These are phyloP conservation scores for Thalassiosira hispida DNA, from an alignment of 352 stramenopile genomes.

Conservation along the genomic window DNA sequence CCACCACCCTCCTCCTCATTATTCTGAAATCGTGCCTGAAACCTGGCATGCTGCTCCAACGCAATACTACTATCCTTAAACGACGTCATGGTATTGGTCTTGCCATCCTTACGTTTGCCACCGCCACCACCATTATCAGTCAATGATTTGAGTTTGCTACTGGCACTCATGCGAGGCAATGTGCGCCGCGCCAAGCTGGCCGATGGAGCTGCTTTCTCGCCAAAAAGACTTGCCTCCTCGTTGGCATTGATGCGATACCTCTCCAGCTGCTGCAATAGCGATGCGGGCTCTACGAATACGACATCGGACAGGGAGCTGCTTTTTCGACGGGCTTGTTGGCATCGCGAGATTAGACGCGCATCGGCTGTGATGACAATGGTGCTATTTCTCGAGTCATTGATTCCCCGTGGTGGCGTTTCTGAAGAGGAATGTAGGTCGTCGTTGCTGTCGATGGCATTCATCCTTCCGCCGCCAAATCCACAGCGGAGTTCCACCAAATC, in stretches of 20 bases:
- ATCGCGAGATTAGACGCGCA: slow-evolving; percentile 49
- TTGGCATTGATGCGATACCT: slow-evolving; percentile 28
- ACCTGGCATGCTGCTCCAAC: slow-evolving; percentile 43
- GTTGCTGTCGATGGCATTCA: background rate
- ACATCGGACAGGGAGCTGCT: slow-evolving; percentile 51
- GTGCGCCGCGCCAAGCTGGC: background rate
- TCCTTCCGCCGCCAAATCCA: background rate
- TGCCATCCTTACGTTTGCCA: slow-evolving; percentile 37
- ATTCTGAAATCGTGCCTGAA: slow-evolving; percentile 52
- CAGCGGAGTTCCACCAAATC: slow-evolving; percentile 44
- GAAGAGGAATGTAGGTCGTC: background rate
- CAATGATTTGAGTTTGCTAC: background rate
- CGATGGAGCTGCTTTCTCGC: background rate
- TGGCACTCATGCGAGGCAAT: too few relatives aligned
- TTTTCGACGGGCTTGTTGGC: slow-evolving; percentile 39
- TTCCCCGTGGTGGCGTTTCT: background rate
- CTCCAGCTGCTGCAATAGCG: slow-evolving; percentile 54
- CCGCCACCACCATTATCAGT: background rate
- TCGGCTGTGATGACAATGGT: slow-evolving; percentile 55
- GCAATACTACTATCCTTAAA: slow-evolving; percentile 49
- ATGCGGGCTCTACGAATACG: slow-evolving; percentile 57
- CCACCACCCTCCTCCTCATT: slow-evolving; percentile 4
- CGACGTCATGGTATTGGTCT: slow-evolving; percentile 44
- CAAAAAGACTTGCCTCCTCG: slow-evolving; percentile 45
- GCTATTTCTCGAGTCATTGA: slow-evolving; percentile 30